A percentile compares a stretch with the other conserved stretches of the same genome.
Evolutionary conservation across 345 rosid species (phyloP).

Genomic region (Erodium maritimum): DNA sequence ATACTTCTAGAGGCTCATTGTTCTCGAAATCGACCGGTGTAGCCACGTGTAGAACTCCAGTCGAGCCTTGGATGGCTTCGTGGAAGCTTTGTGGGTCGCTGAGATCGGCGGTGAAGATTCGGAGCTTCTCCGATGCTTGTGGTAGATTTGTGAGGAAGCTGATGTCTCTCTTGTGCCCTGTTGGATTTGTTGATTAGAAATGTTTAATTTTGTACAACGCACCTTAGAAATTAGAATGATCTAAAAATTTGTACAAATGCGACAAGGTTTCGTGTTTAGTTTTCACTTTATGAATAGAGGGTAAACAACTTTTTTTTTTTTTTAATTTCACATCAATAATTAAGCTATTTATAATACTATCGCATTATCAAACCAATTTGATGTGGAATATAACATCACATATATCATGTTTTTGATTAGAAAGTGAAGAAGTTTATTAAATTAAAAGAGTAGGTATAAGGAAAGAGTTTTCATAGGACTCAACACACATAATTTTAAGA

Average conservation of each 20-base stretch:
- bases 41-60: conserved; percentile 23
- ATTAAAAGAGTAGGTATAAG: too few relatives aligned
- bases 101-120: conserved; percentile 20
- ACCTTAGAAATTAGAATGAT: background rate
- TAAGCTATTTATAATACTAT: too few relatives aligned
- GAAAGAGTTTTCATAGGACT: too few relatives aligned
- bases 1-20: conserved; percentile 33
- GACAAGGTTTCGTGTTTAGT: too few relatives aligned
- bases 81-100: conserved; percentile 16
- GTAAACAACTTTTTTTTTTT: too few relatives aligned
- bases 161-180: conserved; percentile 40
- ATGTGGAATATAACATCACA: too few relatives aligned
- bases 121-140: conserved; percentile 41
- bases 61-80: conserved; percentile 16
- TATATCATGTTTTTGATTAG: too few relatives aligned
- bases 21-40: conserved; percentile 11
- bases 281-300: too few relatives aligned
- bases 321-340: too few relatives aligned
- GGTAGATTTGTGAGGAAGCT: conserved; percentile 46
- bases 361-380: too few relatives aligned
- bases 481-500: too few relatives aligned
- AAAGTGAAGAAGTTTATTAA: too few relatives aligned
- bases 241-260: background rate
- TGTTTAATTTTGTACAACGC: background rate
- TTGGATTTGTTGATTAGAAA: background rate